Evolutionary conservation across 164 flowering plant genomes (phyloP).

Genomic region (Dillenia suffruticosa): DNA sequence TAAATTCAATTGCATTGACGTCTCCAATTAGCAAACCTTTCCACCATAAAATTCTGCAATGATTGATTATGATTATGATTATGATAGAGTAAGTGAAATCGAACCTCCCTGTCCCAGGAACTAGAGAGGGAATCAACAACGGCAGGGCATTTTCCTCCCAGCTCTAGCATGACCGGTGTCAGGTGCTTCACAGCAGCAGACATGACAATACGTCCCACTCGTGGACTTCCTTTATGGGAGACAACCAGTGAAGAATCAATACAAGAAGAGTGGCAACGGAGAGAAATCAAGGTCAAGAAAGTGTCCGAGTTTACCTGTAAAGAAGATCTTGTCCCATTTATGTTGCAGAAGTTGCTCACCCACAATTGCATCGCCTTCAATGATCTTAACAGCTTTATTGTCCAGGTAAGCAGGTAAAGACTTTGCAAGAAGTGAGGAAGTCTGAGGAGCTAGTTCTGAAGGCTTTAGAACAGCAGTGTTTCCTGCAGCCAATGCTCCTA

Average conservation of each 20-base stretch:
- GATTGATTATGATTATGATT: too few species aligned
- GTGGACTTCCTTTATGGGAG: slow-evolving; percentile 52
- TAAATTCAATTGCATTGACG: neutral
- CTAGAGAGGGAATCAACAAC: slow-evolving; percentile 45
- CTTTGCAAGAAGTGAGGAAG: slow-evolving; percentile 54
- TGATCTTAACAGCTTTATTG: slow-evolving; percentile 45
- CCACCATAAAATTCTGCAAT: too few species aligned
- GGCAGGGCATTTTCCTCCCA: slow-evolving; percentile 90
- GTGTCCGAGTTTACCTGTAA: slow-evolving; percentile 48
- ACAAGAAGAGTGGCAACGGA: neutral
- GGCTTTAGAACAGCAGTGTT: slow-evolving; percentile 74
- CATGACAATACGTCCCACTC: slow-evolving; percentile 68
- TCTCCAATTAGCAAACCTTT: too few species aligned
- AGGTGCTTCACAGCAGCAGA: slow-evolving; percentile 83
- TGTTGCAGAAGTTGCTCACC: slow-evolving; percentile 44
- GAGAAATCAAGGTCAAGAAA: neutral
- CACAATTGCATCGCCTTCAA: slow-evolving; percentile 54
- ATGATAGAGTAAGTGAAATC: too few species aligned
- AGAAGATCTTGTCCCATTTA: slow-evolving; percentile 95
- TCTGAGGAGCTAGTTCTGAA: slow-evolving; percentile 69
- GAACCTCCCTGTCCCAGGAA: slow-evolving; percentile 48
- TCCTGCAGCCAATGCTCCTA: slow-evolving; percentile 92
- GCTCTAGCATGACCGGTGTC: slow-evolving; percentile 86
- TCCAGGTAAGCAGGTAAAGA: slow-evolving; percentile 64
- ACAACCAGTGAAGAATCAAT: neutral